A percentile compares a stretch with the other conserved stretches of the same genome.
Conservation (phyloP, 495 filamentous ascomycete genomes). For the Lophium mytilinum region DNA sequence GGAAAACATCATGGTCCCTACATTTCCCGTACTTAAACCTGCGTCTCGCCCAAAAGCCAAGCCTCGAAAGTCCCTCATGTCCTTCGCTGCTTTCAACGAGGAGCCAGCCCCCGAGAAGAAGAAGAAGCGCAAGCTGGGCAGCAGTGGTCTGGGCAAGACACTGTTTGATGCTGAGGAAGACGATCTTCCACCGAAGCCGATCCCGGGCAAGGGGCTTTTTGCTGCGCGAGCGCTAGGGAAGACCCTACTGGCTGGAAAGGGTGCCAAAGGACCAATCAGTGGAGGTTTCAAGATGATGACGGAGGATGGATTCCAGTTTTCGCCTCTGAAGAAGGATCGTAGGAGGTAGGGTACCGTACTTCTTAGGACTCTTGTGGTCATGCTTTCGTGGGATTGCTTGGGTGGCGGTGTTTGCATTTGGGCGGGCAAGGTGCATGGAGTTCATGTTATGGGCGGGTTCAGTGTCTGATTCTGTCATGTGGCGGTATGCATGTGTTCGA, state of each 20-base stretch:
- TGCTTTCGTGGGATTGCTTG: too few relatives aligned
- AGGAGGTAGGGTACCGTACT: constrained; percentile 29
- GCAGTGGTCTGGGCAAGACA: constrained; percentile 50
- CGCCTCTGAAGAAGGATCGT: constrained; percentile 73
- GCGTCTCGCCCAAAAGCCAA: constrained; percentile 11
- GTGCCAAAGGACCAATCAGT: constrained; percentile 15
- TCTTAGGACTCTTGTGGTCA: not conserved
- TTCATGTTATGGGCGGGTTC: too few relatives aligned
- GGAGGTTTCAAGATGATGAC: constrained; percentile 34
- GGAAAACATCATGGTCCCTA: constrained; percentile 19
- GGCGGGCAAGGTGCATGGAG: too few relatives aligned
- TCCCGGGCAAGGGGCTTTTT: constrained; percentile 29
- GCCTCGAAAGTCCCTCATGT: constrained; percentile 33
- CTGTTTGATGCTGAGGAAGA: constrained; percentile 64
- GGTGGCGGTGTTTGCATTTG: too few relatives aligned
- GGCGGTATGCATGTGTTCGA: too few relatives aligned
- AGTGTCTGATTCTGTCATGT: too few relatives aligned
- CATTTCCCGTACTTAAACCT: constrained; percentile 24
- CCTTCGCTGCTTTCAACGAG: constrained; percentile 32
- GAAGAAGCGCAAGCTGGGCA: constrained; percentile 70
- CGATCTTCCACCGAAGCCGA: constrained; percentile 40
- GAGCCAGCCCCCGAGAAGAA: constrained; percentile 48
- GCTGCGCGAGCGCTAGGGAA: constrained; percentile 26
- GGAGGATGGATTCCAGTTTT: constrained; percentile 48
- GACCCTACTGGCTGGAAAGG: constrained; percentile 16